These are phyloP conservation scores for Quaeritorhiza haematococci DNA, from an alignment of 371 early-diverging fungal genomes.

Conservation along the genomic window DNA sequence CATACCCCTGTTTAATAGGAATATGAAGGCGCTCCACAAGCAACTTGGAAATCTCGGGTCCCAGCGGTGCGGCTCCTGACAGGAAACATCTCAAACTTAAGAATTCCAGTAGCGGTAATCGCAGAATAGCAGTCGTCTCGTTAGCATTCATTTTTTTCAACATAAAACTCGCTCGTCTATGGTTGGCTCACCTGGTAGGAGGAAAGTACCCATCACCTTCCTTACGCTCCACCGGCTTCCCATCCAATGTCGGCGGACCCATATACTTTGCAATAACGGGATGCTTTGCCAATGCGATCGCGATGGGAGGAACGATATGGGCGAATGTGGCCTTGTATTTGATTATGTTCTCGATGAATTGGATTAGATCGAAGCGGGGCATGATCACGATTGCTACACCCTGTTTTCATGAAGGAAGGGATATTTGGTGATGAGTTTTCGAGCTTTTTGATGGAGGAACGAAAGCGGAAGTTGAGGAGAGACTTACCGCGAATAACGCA, in stretches of 20 bases:
- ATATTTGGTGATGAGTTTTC: background rate
- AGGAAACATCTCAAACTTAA: conserved; percentile 49
- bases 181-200: background rate
- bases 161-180: background rate
- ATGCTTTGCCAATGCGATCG: conserved; percentile 43
- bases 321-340: conserved; percentile 62
- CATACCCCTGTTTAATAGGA: conserved; percentile 56
- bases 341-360: conserved; percentile 56
- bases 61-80: conserved; percentile 81
- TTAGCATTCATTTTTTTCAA: conserved; percentile 43
- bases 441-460: no score
- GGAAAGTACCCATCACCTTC: background rate
- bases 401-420: background rate
- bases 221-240: no score
- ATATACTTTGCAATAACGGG: no score
- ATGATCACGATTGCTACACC: background rate
- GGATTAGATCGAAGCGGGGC: conserved; percentile 11
- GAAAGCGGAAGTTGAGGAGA: conserved; percentile 6
- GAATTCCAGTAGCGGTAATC: conserved; percentile 65
- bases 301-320: conserved; percentile 76
- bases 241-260: no score
- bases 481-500: conserved; percentile 15
- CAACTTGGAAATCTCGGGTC: conserved; percentile 49
- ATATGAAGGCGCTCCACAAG: conserved; percentile 50
- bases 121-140: conserved; percentile 34